Conservation (phyloP, 2,329 filamentous ascomycete species). For the Cadophora gregata region DNA sequence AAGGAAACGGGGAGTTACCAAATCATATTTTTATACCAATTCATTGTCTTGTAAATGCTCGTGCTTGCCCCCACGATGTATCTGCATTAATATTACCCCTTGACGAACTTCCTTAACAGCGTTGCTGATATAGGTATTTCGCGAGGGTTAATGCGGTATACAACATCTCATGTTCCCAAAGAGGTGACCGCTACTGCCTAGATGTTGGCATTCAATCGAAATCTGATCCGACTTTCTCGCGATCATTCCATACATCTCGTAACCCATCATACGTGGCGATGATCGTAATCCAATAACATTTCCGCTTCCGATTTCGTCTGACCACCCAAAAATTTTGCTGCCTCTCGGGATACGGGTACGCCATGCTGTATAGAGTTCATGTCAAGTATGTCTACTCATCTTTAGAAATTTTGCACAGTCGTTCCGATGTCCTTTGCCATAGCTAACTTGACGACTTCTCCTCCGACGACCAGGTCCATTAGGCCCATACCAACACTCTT, state of each 20-base stretch:
- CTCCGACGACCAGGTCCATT: slow-evolving; percentile 69
- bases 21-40: background rate
- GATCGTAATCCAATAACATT: background rate
- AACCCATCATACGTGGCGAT: background rate
- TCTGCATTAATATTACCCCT: too few relatives aligned
- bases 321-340: background rate
- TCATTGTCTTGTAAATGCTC: background rate
- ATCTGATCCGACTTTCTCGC: background rate
- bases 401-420: slow-evolving; percentile 57
- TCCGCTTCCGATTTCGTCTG: background rate
- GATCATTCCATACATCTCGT: slow-evolving; percentile 6
- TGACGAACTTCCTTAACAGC: too few relatives aligned
- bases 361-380: background rate
- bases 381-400: background rate
- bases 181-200: background rate
- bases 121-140: background rate
- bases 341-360: background rate
- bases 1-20: slow-evolving; percentile 10
- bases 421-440: slow-evolving; percentile 60
- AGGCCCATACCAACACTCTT: slow-evolving; percentile 71
- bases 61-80: background rate
- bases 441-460: slow-evolving; percentile 62
- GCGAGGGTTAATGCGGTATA: background rate
- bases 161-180: background rate
- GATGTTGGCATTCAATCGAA: background rate